A percentile compares a stretch with the other conserved stretches of the same genome.
phyloP scores from a whole-genome alignment of 768 basidiomycete genomes.

The Phanerochaete sordida region DNA sequence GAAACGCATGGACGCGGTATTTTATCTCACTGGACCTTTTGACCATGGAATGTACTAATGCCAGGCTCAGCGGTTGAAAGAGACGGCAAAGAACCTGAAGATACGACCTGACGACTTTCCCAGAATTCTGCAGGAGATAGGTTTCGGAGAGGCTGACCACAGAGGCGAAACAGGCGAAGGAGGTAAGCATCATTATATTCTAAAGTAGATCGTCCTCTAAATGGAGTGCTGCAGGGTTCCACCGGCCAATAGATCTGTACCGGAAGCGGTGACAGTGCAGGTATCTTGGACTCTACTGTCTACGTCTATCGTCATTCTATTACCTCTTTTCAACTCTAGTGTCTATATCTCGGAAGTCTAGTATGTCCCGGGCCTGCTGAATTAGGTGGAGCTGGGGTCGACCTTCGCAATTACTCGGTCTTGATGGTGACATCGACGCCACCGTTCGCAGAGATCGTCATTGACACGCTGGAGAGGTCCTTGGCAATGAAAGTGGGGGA shows the following conservation, averaged over 20 bases:
- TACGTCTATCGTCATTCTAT: background rate
- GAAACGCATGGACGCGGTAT: constrained; percentile 60
- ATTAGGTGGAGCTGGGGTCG: too few species aligned
- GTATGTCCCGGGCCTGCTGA: too few species aligned
- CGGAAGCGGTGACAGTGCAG: constrained; percentile 30
- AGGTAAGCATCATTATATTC: constrained; percentile 38
- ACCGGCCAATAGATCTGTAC: constrained; percentile 63
- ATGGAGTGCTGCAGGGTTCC: constrained; percentile 46
- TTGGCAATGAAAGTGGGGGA: constrained; percentile 66
- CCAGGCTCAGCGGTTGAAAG: constrained; percentile 45
- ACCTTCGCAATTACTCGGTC: background rate
- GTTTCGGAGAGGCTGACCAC: constrained; percentile 50
- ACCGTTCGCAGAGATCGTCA: constrained; percentile 31
- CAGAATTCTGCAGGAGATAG: constrained; percentile 49
- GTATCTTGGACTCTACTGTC: background rate
- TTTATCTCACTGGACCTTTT: too few species aligned
- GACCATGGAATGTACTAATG: background rate
- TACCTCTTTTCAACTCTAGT: too few species aligned
- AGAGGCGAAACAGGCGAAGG: constrained; percentile 61
- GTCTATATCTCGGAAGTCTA: background rate
- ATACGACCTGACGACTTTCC: constrained; percentile 67
- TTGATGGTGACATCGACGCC: constrained; percentile 42
- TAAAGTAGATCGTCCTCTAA: background rate
- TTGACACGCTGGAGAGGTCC: constrained; percentile 54
- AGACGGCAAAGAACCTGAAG: constrained; percentile 47